Base-by-base conservation (phyloP, 257 asterid genomes). In the Handroanthus guayacan region DNA sequence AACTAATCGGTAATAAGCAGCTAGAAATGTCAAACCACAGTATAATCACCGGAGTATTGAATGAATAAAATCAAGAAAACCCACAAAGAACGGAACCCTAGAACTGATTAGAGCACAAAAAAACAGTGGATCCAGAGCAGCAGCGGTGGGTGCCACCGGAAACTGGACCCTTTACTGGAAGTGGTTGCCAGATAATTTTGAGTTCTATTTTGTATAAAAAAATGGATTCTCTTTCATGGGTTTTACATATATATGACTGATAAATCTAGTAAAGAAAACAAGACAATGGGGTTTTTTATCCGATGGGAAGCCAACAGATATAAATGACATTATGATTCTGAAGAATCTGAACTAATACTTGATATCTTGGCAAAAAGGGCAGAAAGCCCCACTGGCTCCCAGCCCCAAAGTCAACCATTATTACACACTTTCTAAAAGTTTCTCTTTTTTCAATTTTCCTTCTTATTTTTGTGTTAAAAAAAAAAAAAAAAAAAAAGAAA, bases 151-250 rank as follows among this genome's bases (percentile, higher is more conserved):
- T 52, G 76, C 83, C 83, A 75, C 80, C 83, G 76, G 76, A 75
- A 71, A 64, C 83, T 79, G 84, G 77, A 43, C 77, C 77, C 68
- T 72, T 55, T 62, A 55, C 69, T 65, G 77, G 64, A 48, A 74
- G 84, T 83, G 67, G 84, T 37, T 79, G 80, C 82, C 82, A 80
- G 84, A 80, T 80, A 76, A 75, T 75, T 16, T 71, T 31, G 34
- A 61, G 69, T 38, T 50, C 67, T 58, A 76, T 12, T 54, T 71
- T 64, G 13, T 13, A 8, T 14, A 10, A 56, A 25, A 31, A 48
- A 41, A 10, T 0, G 3, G 43, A 0, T 17, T 62, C 58, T 69
- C 14, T 68, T 69, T 62, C 39, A 14, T 54, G 44, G 69, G 43
- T 43, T 36, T 17, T 66, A 11, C 16, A 67, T 45, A 20, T 71